These are phyloP conservation scores for Yamadazyma spencermartinsiae DNA, from an alignment of 1,139 yeast species.

Conservation along the genomic window DNA sequence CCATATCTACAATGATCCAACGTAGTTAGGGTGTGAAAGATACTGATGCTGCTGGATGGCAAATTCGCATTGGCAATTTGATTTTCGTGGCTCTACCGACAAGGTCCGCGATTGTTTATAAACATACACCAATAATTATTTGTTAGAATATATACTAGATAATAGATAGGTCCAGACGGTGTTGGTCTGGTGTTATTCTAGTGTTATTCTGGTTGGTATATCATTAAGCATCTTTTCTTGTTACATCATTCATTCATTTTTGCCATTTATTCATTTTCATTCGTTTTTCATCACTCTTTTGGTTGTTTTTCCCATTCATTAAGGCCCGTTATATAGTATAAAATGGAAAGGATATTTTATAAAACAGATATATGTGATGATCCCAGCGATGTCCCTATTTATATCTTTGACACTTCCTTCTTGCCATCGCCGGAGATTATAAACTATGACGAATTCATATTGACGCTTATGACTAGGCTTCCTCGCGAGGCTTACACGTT, in stretches of 20 bases:
- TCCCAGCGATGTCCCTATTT: conserved; percentile 60
- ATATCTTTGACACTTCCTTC: conserved; percentile 74
- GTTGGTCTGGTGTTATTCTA: no score
- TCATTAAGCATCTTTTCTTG: no score
- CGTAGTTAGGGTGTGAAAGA: background rate
- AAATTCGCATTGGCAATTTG: no score
- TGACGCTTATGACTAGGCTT: conserved; percentile 38
- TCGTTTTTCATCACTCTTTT: background rate
- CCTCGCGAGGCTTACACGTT: conserved; percentile 64
- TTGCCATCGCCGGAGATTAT: conserved; percentile 58
- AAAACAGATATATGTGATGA: conserved; percentile 62
- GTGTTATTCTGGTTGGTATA: no score
- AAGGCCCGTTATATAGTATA: no score
- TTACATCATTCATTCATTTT: no score
- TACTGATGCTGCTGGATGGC: conserved; percentile 1
- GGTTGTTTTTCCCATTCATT: background rate
- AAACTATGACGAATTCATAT: conserved; percentile 43
- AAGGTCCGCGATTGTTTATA: no score
- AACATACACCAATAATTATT: no score
- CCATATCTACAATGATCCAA: conserved; percentile 1
- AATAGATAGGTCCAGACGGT: no score
- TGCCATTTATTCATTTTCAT: background rate
- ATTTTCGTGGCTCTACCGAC: no score
- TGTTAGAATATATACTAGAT: no score
- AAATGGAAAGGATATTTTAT: conserved; percentile 61